These are phyloP conservation scores for Myxozyma nipponensis DNA, from an alignment of 805 yeast species.

Conservation along the genomic window DNA sequence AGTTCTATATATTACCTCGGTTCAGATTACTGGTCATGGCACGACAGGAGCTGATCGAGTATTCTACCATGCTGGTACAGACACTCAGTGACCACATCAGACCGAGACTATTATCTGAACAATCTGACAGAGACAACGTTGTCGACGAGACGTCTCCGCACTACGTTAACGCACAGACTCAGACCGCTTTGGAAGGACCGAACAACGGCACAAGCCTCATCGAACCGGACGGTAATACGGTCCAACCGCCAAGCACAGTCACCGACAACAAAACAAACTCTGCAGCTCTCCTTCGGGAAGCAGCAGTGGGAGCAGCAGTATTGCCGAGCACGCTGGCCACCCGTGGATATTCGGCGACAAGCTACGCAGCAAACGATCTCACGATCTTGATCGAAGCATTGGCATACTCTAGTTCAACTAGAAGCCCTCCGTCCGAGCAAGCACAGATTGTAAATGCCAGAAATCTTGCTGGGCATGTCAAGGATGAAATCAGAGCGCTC, in stretches of 20 bases:
- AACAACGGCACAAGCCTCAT: no score
- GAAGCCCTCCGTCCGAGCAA: constrained; percentile 1
- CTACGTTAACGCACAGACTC: constrained; percentile 19
- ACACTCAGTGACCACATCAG: not conserved
- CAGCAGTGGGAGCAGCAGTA: not conserved
- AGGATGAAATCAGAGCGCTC: constrained; percentile 21
- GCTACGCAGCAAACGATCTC: constrained; percentile 19
- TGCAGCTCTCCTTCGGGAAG: not conserved
- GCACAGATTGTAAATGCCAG: constrained; percentile 4
- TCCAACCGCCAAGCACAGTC: not conserved
- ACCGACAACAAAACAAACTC: not conserved
- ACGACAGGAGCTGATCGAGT: constrained; percentile 11
- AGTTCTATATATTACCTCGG: constrained; percentile 19
- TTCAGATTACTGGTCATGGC: constrained; percentile 9
- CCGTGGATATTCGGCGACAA: constrained; percentile 7
- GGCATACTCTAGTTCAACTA: not conserved
- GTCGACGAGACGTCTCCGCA: not conserved
- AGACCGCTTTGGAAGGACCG: constrained; percentile 11
- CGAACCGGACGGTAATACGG: no score
- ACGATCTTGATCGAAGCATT: constrained; percentile 8
- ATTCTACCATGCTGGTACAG: constrained; percentile 2
- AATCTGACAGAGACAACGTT: not conserved
- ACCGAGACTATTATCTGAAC: constrained; percentile 2
- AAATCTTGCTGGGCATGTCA: constrained; percentile 9
- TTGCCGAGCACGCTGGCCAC: constrained; percentile 5